phyloP scores from a whole-genome alignment of 495 filamentous ascomycete species.

The Pseudoneurospora amorphoporcata region DNA sequence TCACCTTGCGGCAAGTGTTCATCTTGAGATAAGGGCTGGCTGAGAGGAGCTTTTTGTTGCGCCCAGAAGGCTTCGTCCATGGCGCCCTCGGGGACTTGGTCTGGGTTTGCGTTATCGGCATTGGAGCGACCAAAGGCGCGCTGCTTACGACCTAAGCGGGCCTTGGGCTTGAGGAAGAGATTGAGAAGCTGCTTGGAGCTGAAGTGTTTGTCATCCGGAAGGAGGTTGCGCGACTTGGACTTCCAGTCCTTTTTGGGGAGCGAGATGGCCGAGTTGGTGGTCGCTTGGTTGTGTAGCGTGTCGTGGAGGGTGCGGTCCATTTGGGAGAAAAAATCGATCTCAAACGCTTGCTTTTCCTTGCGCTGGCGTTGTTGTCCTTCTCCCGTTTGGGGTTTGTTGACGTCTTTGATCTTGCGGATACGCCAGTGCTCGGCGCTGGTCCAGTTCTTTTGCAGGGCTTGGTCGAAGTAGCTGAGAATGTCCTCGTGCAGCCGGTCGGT shows the following conservation, averaged over 20 bases:
- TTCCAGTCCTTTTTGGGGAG: slow-evolving; percentile 91
- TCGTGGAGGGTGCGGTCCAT: slow-evolving; percentile 63
- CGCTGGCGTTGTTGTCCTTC: slow-evolving; percentile 44
- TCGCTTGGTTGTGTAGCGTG: slow-evolving; percentile 71
- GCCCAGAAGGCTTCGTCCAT: slow-evolving; percentile 98
- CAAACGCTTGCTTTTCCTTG: slow-evolving; percentile 94
- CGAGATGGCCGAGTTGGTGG: slow-evolving; percentile 69
- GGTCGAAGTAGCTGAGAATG: slow-evolving; percentile 94
- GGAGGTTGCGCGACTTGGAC: slow-evolving; percentile 80
- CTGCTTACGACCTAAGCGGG: slow-evolving; percentile 52
- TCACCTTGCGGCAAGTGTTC: slow-evolving; percentile 47
- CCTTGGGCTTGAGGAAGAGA: slow-evolving; percentile 91
- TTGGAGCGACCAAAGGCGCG: slow-evolving; percentile 5
- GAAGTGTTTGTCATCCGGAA: slow-evolving; percentile 98
- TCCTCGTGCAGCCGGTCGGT: slow-evolving; percentile 69
- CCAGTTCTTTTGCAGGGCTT: slow-evolving; percentile 93
- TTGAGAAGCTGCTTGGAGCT: slow-evolving; percentile 81
- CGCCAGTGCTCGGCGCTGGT: slow-evolving; percentile 98
- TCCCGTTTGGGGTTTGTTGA: slow-evolving; percentile 42
- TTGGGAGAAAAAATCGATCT: slow-evolving; percentile 77
- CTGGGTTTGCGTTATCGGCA: slow-evolving; percentile 26
- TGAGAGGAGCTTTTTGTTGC: slow-evolving; percentile 49
- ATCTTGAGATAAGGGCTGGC: slow-evolving; percentile 23
- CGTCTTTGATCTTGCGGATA: slow-evolving; percentile 85
- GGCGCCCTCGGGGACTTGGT: slow-evolving; percentile 54